A percentile compares a stretch with the other conserved stretches of the same genome.
Evolutionary conservation across 139 green algal species (phyloP).

Genomic region (Limnomonas spitsbergensis): DNA sequence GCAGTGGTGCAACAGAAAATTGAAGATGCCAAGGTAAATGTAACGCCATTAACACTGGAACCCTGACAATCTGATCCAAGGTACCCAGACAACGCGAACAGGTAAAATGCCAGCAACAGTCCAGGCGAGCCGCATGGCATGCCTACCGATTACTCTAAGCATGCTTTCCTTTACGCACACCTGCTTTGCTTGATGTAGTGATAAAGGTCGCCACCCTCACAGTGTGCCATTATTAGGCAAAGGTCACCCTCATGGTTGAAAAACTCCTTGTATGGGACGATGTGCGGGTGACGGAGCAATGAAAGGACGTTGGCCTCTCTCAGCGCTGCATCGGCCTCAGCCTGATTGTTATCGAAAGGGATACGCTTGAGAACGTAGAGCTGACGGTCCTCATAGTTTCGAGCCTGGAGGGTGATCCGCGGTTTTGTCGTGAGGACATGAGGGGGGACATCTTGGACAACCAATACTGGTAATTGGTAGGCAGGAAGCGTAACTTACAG

Average conservation of each 20-base stretch:
- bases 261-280: conserved; percentile 38
- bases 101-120: too few relatives aligned
- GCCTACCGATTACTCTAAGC: too few relatives aligned
- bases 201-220: conserved; percentile 41
- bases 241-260: conserved; percentile 50
- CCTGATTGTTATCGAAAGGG: not conserved
- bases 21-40: too few relatives aligned
- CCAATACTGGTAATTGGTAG: not conserved
- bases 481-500: conserved; percentile 21
- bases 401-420: not conserved
- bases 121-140: too few relatives aligned
- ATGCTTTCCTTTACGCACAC: too few relatives aligned
- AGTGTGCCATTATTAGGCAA: conserved; percentile 47
- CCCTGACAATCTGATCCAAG: too few relatives aligned
- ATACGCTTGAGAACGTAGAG: conserved; percentile 16
- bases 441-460: too few relatives aligned
- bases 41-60: too few relatives aligned
- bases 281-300: conserved; percentile 36
- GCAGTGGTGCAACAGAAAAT: not conserved
- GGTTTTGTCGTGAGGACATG: too few relatives aligned
- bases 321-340: conserved; percentile 29
- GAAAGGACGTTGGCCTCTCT: conserved; percentile 31
- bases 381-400: not conserved
- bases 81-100: too few relatives aligned
- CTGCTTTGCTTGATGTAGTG: conserved; percentile 24